phyloP scores from a whole-genome alignment of 306 rosid species.

The Mimosa bimucronata region DNA sequence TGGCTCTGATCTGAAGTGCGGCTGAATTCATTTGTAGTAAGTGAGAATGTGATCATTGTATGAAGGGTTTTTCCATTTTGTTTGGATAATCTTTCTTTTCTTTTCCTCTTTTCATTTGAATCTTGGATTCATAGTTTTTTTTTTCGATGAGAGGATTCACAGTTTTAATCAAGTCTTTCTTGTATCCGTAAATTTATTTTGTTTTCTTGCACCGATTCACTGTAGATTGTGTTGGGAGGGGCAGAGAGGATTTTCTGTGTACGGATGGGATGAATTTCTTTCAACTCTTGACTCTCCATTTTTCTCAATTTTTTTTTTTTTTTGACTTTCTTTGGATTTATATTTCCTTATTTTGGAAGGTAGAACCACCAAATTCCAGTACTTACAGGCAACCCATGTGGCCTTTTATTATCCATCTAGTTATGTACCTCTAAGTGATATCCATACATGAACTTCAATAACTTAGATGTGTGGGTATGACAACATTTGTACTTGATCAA shows the following conservation, averaged over 20 bases:
- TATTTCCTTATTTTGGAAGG: not conserved
- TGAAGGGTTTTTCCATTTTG: not conserved
- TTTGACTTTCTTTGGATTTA: not conserved
- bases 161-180: no score
- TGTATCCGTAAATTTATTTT: slow-evolving; percentile 6
- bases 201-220: not conserved
- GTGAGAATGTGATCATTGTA: not conserved
- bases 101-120: not conserved
- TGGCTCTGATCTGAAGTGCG: slow-evolving; percentile 24
- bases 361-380: not conserved
- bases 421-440: not conserved
- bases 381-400: not conserved
- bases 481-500: not conserved
- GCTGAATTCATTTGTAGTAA: slow-evolving; percentile 11
- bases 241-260: not conserved
- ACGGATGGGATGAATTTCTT: not conserved
- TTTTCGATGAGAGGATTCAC: no score
- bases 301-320: not conserved
- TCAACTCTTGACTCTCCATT: not conserved
- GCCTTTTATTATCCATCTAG: not conserved
- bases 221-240: not conserved
- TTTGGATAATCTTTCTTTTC: not conserved
- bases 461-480: not conserved
- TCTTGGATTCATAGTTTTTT: slow-evolving; percentile 21
- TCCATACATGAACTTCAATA: not conserved